A percentile compares a stretch with the other conserved stretches of the same genome.
phyloP scores from a whole-genome alignment of 2,329 filamentous ascomycete species.

The Claviceps purpurea region DNA sequence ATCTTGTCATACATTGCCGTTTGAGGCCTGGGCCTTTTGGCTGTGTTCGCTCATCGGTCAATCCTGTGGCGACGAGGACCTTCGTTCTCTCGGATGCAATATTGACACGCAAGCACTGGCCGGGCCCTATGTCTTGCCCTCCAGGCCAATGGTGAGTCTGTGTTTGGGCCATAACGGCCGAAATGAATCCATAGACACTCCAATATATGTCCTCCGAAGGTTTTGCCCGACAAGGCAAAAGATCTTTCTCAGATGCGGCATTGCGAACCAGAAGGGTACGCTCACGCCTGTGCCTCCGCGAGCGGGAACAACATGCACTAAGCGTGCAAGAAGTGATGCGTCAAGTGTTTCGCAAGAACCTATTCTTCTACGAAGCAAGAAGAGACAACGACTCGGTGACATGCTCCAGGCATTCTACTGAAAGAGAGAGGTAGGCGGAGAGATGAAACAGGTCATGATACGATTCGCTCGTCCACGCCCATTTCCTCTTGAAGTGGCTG shows the following conservation, averaged over 20 bases:
- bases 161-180: constrained; percentile 24
- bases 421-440: neutral
- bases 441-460: neutral
- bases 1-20: constrained; percentile 21
- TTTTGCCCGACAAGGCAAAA: constrained; percentile 20
- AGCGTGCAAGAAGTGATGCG: constrained; percentile 3
- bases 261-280: constrained; percentile 1
- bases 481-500: too few species aligned
- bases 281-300: constrained; percentile 1
- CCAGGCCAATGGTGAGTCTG: constrained; percentile 23
- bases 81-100: constrained; percentile 11
- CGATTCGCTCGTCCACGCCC: too few species aligned
- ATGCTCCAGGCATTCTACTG: constrained; percentile 14
- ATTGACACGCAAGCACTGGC: constrained; percentile 17
- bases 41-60: constrained; percentile 27
- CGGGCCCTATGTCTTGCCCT: constrained; percentile 25
- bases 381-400: constrained; percentile 22
- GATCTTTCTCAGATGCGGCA: constrained; percentile 18
- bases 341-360: constrained; percentile 10
- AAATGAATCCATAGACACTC: constrained; percentile 20
- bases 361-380: constrained; percentile 15
- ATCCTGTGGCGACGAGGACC: constrained; percentile 21
- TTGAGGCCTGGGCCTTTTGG: constrained; percentile 29
- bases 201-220: constrained; percentile 23
- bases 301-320: constrained; percentile 6